Base-by-base conservation (phyloP, 441 rosid genomes). In the Syzygium syzygioides region DNA sequence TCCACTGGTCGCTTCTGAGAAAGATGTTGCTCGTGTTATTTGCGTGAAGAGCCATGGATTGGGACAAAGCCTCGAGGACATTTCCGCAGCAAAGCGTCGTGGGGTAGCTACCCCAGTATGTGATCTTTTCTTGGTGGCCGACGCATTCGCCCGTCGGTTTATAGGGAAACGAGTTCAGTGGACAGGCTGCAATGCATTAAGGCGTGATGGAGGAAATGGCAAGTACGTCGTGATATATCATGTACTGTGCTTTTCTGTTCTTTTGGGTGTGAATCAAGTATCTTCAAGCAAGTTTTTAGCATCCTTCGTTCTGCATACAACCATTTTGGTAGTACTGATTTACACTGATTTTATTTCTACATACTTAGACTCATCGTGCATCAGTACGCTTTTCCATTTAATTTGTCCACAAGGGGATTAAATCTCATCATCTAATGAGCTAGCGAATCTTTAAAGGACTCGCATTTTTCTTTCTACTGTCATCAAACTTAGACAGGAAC, bases 131-230 rank as follows among this genome's bases (percentile, higher is more conserved):
- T 52, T 91, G 88, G 32, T 53, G 6, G 15, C 89, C 87, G 26
- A 92, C 14, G 92, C 96, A 94, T 32, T 92, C 91, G 0, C 95
- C 96, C 3, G 87, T 90, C 48, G 96, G 97, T 79, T 92, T 88
- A 90, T 92, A 95, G 9, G 91, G 92, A 85, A 90, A 89, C 62
- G 88, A 92, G 54, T 90, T 53, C 79, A 94, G 87, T 4, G 19
- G 79, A 88, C 96, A 93, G 55, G 41, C 94, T 93, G 94, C 90
- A 88, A n/a, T 93, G 94, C 86, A 88, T 18, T 17, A 37, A 41
- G 30, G n/a, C 52, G 41, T 71, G 23, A 76, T 23, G 83, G n/a
- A 23, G 18, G n/a, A 76, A 76, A 76, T 17, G 5, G 83, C 83
- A 41, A 76, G 83, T 66, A 18, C 25, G 34, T 66, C 25, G 14